Base-by-base conservation (phyloP, 805 yeast species). In the Tetrapisispora pingtungensis region DNA sequence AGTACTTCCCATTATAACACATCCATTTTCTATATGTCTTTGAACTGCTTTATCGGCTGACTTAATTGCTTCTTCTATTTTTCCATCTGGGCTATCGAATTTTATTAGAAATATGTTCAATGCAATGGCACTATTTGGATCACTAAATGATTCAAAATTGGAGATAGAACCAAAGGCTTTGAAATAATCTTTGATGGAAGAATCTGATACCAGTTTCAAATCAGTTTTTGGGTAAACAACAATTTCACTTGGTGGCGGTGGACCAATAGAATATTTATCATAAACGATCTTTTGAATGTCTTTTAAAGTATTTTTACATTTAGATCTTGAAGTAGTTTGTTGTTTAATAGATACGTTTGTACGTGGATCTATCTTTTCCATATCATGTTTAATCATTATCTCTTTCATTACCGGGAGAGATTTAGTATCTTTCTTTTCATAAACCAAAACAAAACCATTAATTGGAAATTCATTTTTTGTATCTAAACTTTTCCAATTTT, bases 61-160 rank as follows among this genome's bases (percentile, higher is more conserved):
- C 36, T 56, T 57, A 30, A 71, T 72, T 1, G 81, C 75, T 20
- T 70, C 73, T n/a, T 61, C 46, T 15, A 77, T 67, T 46, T 73
- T 74, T 17, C 71, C 77, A 14, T 68, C 56, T 18, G 63, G 56
- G 3, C 86, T 85, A 46, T 71, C 80, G 62, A 73, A 88, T 46
- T 73, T 69, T 42, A 86, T 67, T 18, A 75, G 65, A 41, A 81
- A 81, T 19, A 87, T 67, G 10, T 95, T 93, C 34, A 88, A 61
- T 0, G 95, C 89, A 17, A 80, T 82, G 2, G 88, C 95, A 36
- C 84, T 79, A 19, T 70, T 68, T 0, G 90, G 85, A 56, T 88
- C 93, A 45, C 72, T 75, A 10, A 81, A 68, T 47, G 78, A 69
- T 46, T 75, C 74, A 40, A 82, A 64, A 33, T 76, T 78, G 24